Percentiles rank a stretch among this genome's conserved stretches.
Conservation (phyloP, 257 asterid species). For the Echites panduratus region DNA sequence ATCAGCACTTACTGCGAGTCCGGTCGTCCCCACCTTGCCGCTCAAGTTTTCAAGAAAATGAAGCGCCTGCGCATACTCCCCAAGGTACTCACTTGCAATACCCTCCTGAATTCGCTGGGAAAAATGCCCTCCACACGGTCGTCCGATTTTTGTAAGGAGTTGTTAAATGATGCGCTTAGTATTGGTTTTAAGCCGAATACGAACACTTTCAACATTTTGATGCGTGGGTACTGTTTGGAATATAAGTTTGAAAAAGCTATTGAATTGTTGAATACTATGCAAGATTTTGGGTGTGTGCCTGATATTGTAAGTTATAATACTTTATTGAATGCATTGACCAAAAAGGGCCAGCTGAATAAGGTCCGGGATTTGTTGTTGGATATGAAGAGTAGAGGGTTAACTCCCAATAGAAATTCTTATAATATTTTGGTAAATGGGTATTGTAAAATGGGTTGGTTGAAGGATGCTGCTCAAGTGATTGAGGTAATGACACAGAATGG, state of each 20-base stretch:
- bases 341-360: slow-evolving; percentile 70
- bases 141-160: slow-evolving; percentile 34
- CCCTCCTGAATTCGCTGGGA: slow-evolving; percentile 51
- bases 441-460: slow-evolving; percentile 71
- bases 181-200: slow-evolving; percentile 56
- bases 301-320: slow-evolving; percentile 75
- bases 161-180: slow-evolving; percentile 58
- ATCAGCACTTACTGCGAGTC: slow-evolving; percentile 56
- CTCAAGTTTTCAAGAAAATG: slow-evolving; percentile 69
- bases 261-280: slow-evolving; percentile 50
- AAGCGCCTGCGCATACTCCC: slow-evolving; percentile 51
- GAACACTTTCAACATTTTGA: slow-evolving; percentile 61
- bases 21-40: slow-evolving; percentile 56
- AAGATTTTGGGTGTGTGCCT: slow-evolving; percentile 40
- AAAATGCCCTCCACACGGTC: slow-evolving; percentile 51
- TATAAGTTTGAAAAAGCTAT: slow-evolving; percentile 48
- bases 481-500: slow-evolving; percentile 62
- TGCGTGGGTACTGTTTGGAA: slow-evolving; percentile 63
- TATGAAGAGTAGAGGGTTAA: slow-evolving; percentile 62
- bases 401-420: slow-evolving; percentile 53
- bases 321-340: slow-evolving; percentile 46
- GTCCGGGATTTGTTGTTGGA: slow-evolving; percentile 58
- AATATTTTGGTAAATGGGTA: slow-evolving; percentile 73
- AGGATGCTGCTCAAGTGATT: slow-evolving; percentile 61
- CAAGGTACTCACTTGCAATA: slow-evolving; percentile 44